These are phyloP conservation scores for Auricularia auricula-judae DNA, from an alignment of 768 basidiomycete genomes.

Conservation along the genomic window DNA sequence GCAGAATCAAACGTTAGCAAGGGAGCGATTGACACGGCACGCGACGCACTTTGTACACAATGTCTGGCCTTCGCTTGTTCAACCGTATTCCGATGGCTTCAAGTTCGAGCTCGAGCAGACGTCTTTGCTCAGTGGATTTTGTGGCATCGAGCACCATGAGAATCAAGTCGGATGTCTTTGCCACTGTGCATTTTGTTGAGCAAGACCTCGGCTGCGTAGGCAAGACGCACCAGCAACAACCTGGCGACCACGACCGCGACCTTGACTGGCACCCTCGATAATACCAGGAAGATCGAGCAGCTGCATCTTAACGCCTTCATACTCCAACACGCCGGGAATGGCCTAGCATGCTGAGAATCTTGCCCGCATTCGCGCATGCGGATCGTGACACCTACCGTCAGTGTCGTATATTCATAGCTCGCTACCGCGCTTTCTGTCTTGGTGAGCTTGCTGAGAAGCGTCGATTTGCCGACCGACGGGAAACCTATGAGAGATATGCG, in stretches of 20 bases:
- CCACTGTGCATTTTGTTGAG: constrained; percentile 32
- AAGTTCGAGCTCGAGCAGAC: constrained; percentile 81
- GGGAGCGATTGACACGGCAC: too few relatives aligned
- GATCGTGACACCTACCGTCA: constrained; percentile 44
- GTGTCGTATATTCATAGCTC: constrained; percentile 91
- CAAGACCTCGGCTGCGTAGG: background rate
- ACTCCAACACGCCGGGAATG: constrained; percentile 94
- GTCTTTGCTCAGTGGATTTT: constrained; percentile 84
- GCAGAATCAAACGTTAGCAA: too few relatives aligned
- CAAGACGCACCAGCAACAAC: constrained; percentile 70
- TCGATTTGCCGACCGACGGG: constrained; percentile 93
- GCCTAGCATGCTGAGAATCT: constrained; percentile 37
- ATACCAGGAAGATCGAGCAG: constrained; percentile 93
- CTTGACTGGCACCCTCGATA: constrained; percentile 85
- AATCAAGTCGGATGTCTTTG: constrained; percentile 89
- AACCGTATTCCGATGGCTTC: constrained; percentile 95
- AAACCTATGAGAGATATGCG: constrained; percentile 89
- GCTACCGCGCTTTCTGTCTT: constrained; percentile 67
- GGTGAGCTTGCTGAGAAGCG: constrained; percentile 83
- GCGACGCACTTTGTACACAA: constrained; percentile 62
- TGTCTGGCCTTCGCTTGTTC: constrained; percentile 83
- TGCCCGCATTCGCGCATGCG: background rate
- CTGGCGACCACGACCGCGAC: constrained; percentile 87
- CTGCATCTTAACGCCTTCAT: constrained; percentile 89
- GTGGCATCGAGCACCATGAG: constrained; percentile 89